Evolutionary conservation across 768 basidiomycete species (phyloP), one percentile per base, ranked within the genome.

Genomic region (Naganishia vaughanmartiniae): DNA sequence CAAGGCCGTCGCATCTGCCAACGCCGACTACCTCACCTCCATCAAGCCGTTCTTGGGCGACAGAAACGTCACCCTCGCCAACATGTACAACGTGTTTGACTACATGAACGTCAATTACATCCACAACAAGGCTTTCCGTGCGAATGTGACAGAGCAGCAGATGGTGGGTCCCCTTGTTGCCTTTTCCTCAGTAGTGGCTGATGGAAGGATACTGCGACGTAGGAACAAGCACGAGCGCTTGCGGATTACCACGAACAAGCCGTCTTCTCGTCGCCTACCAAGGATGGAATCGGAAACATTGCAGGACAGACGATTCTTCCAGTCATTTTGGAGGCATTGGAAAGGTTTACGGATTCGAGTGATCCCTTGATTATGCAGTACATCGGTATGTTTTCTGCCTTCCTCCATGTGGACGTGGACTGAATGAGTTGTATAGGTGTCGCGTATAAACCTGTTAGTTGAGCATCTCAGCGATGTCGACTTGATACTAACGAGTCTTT

Each of bases 51-150:
- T 78, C 31, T 54, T 79, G 17, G 75, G 74, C 14, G 71, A 72
- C n/a, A 46, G 78, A 2, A 73, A 66, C 19, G 70, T 73, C 1
- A 28, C 71, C 0, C 57, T 79, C 15, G 26, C 54, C 17, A 77
- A 77, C 71, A 73, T 74, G 69, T 79, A 71, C 70, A 79, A 77
- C 67, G 55, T 92, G 75, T 89, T 84, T 81, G 90, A 92, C 82
- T 92, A 85, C 81, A 83, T 93, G 77, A 87, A 87, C 83, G 86
- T 89, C 78, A 84, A 89, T 73, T 85, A 84, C 60, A 69, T 69
- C 34, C 89, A 94, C 85, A 92, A 93, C 85, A 87, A 86, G 83
- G 89, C 89, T 33, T 93, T 88, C 73, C 88, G 89, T 1, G 85
- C 87, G 82, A 87, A 17, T 30, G 55, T 69, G 42, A 54, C 55